Evolutionary conservation across 805 yeast species (phyloP).

Genomic region (Wickerhamia fluorescens): DNA sequence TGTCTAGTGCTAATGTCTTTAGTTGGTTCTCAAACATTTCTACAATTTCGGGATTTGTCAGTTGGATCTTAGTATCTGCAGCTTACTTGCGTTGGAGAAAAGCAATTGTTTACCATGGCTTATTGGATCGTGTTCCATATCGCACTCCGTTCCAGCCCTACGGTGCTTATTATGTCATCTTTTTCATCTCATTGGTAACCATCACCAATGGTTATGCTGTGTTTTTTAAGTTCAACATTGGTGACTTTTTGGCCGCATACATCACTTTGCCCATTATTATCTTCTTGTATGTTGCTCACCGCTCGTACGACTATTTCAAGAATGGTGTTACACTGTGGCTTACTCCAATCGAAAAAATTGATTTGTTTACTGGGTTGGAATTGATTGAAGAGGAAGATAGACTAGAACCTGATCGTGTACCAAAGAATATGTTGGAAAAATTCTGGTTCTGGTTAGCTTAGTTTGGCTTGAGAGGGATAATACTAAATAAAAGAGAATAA

Average conservation of each 20-base stretch:
- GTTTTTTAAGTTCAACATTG: slow-evolving; percentile 49
- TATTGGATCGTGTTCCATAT: slow-evolving; percentile 53
- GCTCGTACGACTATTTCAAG: slow-evolving; percentile 30
- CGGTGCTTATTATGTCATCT: slow-evolving; percentile 48
- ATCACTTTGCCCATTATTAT: slow-evolving; percentile 55
- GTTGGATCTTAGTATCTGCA: slow-evolving; percentile 50
- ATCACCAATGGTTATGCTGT: slow-evolving; percentile 68
- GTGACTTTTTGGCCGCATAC: slow-evolving; percentile 68
- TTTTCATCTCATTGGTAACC: slow-evolving; percentile 44
- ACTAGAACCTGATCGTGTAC: slow-evolving; percentile 26
- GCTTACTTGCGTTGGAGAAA: slow-evolving; percentile 59
- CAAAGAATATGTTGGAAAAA: slow-evolving; percentile 32
- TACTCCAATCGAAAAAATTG: slow-evolving; percentile 51
- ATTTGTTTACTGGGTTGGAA: slow-evolving; percentile 53
- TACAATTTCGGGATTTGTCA: slow-evolving; percentile 59
- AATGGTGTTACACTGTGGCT: slow-evolving; percentile 29
- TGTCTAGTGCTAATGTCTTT: slow-evolving; percentile 48
- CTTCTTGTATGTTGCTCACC: slow-evolving; percentile 52
- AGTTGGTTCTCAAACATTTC: slow-evolving; percentile 60
- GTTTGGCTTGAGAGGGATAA: too few species aligned
- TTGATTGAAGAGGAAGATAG: slow-evolving; percentile 51
- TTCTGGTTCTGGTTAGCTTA: too few species aligned
- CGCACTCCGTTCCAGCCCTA: slow-evolving; percentile 50
- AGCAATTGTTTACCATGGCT: slow-evolving; percentile 47
- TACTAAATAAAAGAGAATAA: too few species aligned